phyloP scores from a whole-genome alignment of 495 filamentous ascomycete genomes.

The Niebla homalea region DNA sequence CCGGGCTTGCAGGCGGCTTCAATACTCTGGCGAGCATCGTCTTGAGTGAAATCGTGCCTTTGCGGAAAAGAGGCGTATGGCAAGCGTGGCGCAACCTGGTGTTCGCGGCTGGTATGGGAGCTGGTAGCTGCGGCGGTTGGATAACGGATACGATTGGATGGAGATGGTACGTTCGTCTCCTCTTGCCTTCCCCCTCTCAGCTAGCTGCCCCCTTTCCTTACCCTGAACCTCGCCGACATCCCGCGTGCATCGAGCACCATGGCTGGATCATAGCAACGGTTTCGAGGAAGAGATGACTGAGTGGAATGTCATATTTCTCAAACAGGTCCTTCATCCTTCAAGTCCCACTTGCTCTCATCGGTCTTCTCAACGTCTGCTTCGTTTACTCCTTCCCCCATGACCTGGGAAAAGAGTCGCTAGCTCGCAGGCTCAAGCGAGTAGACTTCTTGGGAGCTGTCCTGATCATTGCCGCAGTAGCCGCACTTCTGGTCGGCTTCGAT shows the following conservation, averaged over 20 bases:
- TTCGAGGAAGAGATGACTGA: no score
- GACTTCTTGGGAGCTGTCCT: constrained; percentile 1
- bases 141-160: constrained; percentile 1
- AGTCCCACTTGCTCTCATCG: neutral
- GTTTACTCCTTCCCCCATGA: constrained; percentile 4
- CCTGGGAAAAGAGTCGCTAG: constrained; percentile 4
- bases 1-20: constrained; percentile 39
- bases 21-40: neutral
- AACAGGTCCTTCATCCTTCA: constrained; percentile 5
- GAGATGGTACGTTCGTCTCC: neutral
- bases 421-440: neutral
- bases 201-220: neutral
- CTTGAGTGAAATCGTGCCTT: neutral
- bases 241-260: no score
- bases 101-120: constrained; percentile 4
- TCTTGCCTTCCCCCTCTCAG: neutral
- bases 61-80: constrained; percentile 1
- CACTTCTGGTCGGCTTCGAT: constrained; percentile 1
- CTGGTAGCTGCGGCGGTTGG: neutral
- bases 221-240: no score
- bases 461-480: constrained; percentile 1
- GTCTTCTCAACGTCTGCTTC: constrained; percentile 1
- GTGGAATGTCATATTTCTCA: no score
- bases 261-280: no score
- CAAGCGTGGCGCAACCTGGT: neutral